These are phyloP conservation scores for Ananas comosus DNA, from an alignment of 176 grass and related monocot genomes.

Conservation along the genomic window DNA sequence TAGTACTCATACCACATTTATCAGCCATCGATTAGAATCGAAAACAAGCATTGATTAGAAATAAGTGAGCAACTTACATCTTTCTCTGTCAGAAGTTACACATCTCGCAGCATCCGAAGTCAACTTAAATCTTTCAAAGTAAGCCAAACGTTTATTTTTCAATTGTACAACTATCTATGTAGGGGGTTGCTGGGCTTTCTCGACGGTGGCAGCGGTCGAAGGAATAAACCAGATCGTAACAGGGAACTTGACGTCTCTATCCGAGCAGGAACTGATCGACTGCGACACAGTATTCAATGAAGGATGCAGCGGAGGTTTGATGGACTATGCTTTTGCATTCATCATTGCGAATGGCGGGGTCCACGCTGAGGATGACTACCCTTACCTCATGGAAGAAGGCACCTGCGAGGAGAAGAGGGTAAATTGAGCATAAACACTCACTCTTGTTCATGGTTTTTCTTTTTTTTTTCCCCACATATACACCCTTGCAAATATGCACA, in stretches of 20 bases:
- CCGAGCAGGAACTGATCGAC: constrained; percentile 84
- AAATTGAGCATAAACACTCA: neutral
- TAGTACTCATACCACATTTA: neutral
- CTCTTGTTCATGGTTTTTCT: too few relatives aligned
- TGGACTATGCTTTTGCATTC: constrained; percentile 78
- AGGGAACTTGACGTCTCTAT: constrained; percentile 57
- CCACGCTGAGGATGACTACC: constrained; percentile 56
- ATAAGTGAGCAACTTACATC: too few relatives aligned
- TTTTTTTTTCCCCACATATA: too few relatives aligned
- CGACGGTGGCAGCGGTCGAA: constrained; percentile 70
- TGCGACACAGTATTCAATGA: constrained; percentile 52
- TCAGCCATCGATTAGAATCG: neutral
- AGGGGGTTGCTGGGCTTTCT: constrained; percentile 94
- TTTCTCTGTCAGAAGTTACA: too few relatives aligned
- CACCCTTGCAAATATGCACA: too few relatives aligned
- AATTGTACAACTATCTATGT: constrained; percentile 2
- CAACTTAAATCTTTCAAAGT: too few relatives aligned
- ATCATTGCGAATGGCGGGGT: constrained; percentile 55
- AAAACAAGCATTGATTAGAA: neutral
- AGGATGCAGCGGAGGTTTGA: constrained; percentile 55
- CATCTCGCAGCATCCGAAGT: too few relatives aligned
- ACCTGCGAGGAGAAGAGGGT: constrained; percentile 53
- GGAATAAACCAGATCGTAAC: constrained; percentile 74
- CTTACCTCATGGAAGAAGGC: constrained; percentile 75
- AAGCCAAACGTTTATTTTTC: neutral